Base-by-base conservation (phyloP, 2,329 filamentous ascomycete species). In the Leptographium procerum region DNA sequence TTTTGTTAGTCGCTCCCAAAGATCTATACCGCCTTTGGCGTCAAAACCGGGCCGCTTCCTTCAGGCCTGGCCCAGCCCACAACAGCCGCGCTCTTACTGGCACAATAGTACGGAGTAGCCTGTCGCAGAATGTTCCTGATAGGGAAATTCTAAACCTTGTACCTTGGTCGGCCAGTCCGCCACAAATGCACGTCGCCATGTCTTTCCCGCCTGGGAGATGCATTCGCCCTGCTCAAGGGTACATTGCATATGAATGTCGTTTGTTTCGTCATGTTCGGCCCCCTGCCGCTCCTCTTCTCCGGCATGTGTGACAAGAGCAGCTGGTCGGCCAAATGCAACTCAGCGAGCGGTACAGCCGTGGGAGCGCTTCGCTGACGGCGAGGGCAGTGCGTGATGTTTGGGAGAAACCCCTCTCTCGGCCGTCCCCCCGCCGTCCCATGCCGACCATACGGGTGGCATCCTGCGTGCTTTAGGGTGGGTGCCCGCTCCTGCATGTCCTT, bases 371-470 rank as follows among this genome's bases (percentile, higher is more conserved):
- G 31, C 51, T 52, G 51, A 52, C 31, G 51, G 51, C 45, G 45
- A 48, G 11, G 10, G 45, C 24, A 14, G 24, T 26, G 45, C 45
- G 45, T 26, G 45, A 48, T 31, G 36, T 55, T 55, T 34, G 52
- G 36, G 40, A n/a, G 22, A 40, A 13, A 19, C 53, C 40, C 43
- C 55, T 22, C 55, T n/a, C 40, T 43, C 40, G 40, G 40, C 40
- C 40, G 45, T 13, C 19, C 56, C 57, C 61, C 61, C 52, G 55
- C 58, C 57, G 52, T 60, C 43, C 61, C 58, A 60, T 54, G 24
- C 61, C 57, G 57, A 56, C 61, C 61, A 62, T 55, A 60, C 60
- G 61, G 61, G 58, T 57, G 28, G 24, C 58, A 58, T 47, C 61
- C 61, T 60, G 56, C 36, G 26, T 52, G 51, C 53, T 13, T 36